These are phyloP conservation scores for Alternaria dauci DNA, from an alignment of 2,329 filamentous ascomycete genomes.

Conservation along the genomic window DNA sequence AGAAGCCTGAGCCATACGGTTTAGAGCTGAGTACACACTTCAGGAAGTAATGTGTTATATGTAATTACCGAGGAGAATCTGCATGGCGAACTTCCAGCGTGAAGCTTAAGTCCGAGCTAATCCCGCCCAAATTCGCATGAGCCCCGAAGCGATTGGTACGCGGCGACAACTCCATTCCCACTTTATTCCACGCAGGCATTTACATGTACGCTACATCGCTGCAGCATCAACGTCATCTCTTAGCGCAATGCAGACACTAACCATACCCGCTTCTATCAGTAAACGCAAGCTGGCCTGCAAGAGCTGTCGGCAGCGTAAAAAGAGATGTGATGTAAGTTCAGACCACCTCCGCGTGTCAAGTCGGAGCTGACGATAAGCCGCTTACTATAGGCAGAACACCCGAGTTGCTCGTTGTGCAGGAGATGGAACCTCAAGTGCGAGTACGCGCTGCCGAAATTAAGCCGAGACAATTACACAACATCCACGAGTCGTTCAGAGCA, in stretches of 20 bases:
- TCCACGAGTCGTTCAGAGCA: neutral
- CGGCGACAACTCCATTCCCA: neutral
- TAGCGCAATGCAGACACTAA: constrained; percentile 26
- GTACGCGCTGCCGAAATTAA: constrained; percentile 20
- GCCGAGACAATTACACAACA: neutral
- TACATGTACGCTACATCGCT: neutral
- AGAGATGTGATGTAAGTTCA: constrained; percentile 40
- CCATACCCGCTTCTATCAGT: constrained; percentile 34
- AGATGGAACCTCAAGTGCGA: constrained; percentile 38
- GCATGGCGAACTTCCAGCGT: neutral
- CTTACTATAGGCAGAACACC: constrained; percentile 30
- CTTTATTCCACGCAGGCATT: neutral
- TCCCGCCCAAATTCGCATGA: neutral
- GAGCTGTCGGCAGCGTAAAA: constrained; percentile 47
- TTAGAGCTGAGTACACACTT: neutral
- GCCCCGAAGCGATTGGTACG: neutral
- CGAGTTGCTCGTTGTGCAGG: constrained; percentile 33
- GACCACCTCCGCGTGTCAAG: constrained; percentile 1
- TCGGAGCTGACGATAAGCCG: constrained; percentile 17
- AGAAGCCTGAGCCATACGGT: neutral
- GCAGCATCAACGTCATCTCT: neutral
- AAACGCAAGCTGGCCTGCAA: constrained; percentile 47
- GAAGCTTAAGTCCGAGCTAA: constrained; percentile 17
- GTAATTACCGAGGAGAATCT: neutral
- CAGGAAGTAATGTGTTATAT: neutral